Evolutionary conservation across 108 stramenopile species (phyloP), one percentile per base, ranked within the genome.

Genomic region (Fragilaria radians): DNA sequence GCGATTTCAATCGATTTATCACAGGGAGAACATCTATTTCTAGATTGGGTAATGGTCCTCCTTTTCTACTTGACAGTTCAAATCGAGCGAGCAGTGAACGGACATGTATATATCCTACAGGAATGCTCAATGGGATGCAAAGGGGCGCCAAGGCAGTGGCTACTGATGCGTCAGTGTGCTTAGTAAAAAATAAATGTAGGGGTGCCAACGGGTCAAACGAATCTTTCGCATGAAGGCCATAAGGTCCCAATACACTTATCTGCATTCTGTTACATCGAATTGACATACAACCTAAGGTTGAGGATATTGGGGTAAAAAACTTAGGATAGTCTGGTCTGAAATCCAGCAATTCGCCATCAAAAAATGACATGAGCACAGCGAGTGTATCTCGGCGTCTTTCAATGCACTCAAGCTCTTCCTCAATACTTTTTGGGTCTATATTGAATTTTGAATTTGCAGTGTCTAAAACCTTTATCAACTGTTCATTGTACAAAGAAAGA

Each of bases 321-420:
- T 54, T 66, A 4, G 72, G 66, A 61, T 81, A 85, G 0, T 50
- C 49, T 1, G 91, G 91, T 49, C 80, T 66, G 52, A 73, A 45
- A 26, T 67, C 30, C 11, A 45, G 19, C 22, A 61, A 27, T 14
- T 77, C 62, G 9, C 70, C 82, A 31, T 81, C 66, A 56, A 86
- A 89, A 50, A 73, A 76, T n/a, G 81, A 80, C 26, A 73, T 76
- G 22, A 93, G 61, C 34, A 93, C 70, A 18, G 78, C 73, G 19
- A 93, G 65, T 23, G 80, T 83, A 65, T 93, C 88, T 36, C 68
- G 77, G 25, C 88, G 68, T 57, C 91, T 71, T 48, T 80, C 82
- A 36, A 93, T 73, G 24, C 61, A 32, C 51, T 67, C 72, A 7
- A 80, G 61, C 45, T 92, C 91, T 17, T 58, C 62, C 29, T 57